These are phyloP conservation scores for Erodium trifolium DNA, from an alignment of 441 rosid genomes.

Conservation along the genomic window DNA sequence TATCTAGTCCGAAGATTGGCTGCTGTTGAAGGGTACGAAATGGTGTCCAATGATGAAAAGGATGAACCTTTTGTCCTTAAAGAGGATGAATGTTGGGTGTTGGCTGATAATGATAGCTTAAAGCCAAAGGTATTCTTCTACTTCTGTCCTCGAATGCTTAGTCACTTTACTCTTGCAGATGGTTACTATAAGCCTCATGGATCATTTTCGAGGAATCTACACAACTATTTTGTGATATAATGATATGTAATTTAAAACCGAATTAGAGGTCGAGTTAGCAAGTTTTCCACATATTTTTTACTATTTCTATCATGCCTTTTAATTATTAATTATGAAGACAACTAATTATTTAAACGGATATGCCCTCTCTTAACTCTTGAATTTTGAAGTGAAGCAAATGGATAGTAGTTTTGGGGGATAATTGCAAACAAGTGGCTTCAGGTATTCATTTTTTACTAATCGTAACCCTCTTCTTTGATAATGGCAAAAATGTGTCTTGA, in stretches of 20 bases:
- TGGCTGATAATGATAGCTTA: slow-evolving; percentile 69
- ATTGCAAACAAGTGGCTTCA: no score
- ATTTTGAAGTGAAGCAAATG: background rate
- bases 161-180: slow-evolving; percentile 1
- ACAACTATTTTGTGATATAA: background rate
- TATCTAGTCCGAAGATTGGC: slow-evolving; percentile 77
- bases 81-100: slow-evolving; percentile 77
- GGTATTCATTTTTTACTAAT: no score
- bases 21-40: slow-evolving; percentile 77
- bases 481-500: no score
- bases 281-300: background rate
- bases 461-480: no score
- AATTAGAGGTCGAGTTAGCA: background rate
- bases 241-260: no score
- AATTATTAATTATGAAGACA: background rate
- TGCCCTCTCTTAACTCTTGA: background rate
- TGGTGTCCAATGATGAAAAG: slow-evolving; percentile 64
- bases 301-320: no score
- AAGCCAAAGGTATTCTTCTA: slow-evolving; percentile 56
- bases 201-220: background rate
- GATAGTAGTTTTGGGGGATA: background rate
- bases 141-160: background rate
- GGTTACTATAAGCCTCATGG: background rate
- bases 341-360: background rate
- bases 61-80: slow-evolving; percentile 81